phyloP scores from a whole-genome alignment of 306 rosid species.

The Abrus precatorius region DNA sequence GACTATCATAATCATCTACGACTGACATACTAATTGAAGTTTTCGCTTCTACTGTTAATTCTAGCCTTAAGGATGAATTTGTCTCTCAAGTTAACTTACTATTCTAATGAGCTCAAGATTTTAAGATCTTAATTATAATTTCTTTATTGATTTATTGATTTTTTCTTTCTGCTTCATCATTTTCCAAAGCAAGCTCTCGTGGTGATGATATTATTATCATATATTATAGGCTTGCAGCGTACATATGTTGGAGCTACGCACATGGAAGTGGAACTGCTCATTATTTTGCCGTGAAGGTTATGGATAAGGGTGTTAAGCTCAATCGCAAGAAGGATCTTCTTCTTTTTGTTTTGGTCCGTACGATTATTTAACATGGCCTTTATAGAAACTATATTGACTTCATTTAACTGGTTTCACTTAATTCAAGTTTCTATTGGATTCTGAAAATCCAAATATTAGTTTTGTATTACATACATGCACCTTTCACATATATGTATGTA shows the following conservation, averaged over 20 bases:
- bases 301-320: conserved; percentile 92
- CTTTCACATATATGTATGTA: no score
- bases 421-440: conserved; percentile 22
- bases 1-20: background rate
- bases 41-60: conserved; percentile 1
- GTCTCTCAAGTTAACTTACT: conserved; percentile 2
- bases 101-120: conserved; percentile 16
- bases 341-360: background rate
- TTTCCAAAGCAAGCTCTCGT: conserved; percentile 26
- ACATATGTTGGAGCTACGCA: conserved; percentile 84
- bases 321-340: conserved; percentile 87
- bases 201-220: background rate
- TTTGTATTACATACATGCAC: background rate
- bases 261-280: conserved; percentile 63
- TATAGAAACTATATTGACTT: background rate
- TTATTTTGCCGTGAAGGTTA: conserved; percentile 93
- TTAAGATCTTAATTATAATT: background rate
- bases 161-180: background rate
- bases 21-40: background rate
- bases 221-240: conserved; percentile 67
- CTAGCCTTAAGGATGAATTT: background rate
- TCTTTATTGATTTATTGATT: background rate
- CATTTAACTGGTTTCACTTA: conserved; percentile 2
- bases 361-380: background rate
- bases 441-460: background rate